Evolutionary conservation across 2,329 filamentous ascomycete species (phyloP).

Genomic region (Xylaria multiplex): DNA sequence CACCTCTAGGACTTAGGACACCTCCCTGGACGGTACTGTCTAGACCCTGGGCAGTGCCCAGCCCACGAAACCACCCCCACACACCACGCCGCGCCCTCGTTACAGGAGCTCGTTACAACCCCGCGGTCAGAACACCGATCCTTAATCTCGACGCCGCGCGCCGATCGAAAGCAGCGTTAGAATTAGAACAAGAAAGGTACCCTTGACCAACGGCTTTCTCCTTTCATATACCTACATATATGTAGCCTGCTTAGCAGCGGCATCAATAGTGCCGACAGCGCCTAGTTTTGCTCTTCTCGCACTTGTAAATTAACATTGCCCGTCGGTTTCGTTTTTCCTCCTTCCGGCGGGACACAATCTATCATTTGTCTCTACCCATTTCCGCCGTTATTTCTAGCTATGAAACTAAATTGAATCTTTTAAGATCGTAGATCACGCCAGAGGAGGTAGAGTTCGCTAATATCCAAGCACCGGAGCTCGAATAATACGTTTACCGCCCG

Average conservation of each 20-base stretch:
- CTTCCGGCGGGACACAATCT: constrained; percentile 11
- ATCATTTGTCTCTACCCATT: not conserved
- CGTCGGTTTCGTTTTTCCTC: constrained; percentile 6
- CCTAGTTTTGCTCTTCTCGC: constrained; percentile 3
- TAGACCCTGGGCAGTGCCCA: constrained; percentile 28
- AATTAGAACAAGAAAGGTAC: constrained; percentile 35
- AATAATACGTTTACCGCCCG: constrained; percentile 1
- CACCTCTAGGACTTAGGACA: not conserved
- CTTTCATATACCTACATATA: constrained; percentile 33
- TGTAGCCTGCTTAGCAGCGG: constrained; percentile 3
- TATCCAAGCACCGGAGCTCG: constrained; percentile 3
- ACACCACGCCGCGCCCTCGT: constrained; percentile 21
- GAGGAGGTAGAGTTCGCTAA: not conserved
- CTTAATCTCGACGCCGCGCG: constrained; percentile 10
- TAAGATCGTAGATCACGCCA: not conserved
- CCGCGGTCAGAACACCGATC: constrained; percentile 26
- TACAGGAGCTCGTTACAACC: constrained; percentile 22
- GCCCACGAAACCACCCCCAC: constrained; percentile 30
- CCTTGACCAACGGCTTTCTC: constrained; percentile 31
- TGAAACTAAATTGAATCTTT: constrained; percentile 21
- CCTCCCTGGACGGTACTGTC: constrained; percentile 13
- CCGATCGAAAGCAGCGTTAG: not conserved
- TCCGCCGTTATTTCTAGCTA: constrained; percentile 16
- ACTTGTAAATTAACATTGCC: constrained; percentile 8
- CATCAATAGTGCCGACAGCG: constrained; percentile 10